A percentile compares a stretch with the other conserved stretches of the same genome.
phyloP scores from a whole-genome alignment of 805 yeast species.

The Candida succiphila region DNA sequence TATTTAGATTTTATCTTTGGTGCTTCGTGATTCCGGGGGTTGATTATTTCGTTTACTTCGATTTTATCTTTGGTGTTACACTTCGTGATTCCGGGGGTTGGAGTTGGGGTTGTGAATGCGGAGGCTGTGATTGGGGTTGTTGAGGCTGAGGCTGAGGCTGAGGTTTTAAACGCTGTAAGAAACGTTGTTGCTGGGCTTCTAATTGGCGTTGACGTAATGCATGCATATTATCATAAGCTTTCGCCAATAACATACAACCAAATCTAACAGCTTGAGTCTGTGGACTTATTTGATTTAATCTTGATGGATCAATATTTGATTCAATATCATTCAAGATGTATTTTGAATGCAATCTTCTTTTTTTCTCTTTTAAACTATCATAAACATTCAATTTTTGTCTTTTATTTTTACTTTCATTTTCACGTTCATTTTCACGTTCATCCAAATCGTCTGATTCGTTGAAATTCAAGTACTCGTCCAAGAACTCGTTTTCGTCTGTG shows the following conservation, averaged over 20 bases:
- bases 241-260: conserved; percentile 83
- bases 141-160: conserved; percentile 27
- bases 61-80: too few species aligned
- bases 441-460: conserved; percentile 19
- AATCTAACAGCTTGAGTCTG: conserved; percentile 86
- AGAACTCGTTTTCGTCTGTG: conserved; percentile 21
- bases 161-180: conserved; percentile 17
- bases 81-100: too few species aligned
- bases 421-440: conserved; percentile 13
- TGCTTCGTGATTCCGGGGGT: too few species aligned
- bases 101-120: too few species aligned
- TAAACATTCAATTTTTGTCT: conserved; percentile 19
- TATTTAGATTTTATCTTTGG: too few species aligned
- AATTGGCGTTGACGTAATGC: conserved; percentile 61
- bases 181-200: conserved; percentile 26
- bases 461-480: conserved; percentile 30
- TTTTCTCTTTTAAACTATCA: conserved; percentile 21
- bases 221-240: conserved; percentile 80
- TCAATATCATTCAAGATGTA: conserved; percentile 41
- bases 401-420: conserved; percentile 44
- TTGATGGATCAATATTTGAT: conserved; percentile 62
- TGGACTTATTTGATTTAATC: conserved; percentile 69
- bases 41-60: too few species aligned
- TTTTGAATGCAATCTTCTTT: conserved; percentile 34
- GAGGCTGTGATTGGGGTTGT: conserved; percentile 21